Conservation (phyloP, 208 protist genomes). For the Novymonas esmeraldas region DNA sequence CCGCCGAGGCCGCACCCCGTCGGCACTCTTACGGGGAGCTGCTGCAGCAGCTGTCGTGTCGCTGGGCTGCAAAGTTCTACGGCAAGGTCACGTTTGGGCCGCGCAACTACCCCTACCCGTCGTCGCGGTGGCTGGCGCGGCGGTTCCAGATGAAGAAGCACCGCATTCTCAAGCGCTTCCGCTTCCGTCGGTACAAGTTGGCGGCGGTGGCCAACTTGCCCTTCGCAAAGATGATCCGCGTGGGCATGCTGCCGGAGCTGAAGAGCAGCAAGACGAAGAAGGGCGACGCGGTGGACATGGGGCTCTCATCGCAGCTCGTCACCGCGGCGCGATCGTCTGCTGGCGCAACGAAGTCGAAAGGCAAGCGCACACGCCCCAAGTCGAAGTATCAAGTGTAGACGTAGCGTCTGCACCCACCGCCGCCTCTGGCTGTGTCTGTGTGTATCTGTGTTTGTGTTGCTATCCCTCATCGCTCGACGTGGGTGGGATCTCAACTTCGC, state of each 20-base stretch:
- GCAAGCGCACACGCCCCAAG: constrained; percentile 72
- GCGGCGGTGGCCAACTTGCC: constrained; percentile 89
- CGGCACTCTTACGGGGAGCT: constrained; percentile 72
- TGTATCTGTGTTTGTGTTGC: constrained; percentile 11
- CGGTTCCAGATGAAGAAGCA: constrained; percentile 94
- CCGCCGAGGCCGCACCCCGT: constrained; percentile 1
- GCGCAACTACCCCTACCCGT: constrained; percentile 87
- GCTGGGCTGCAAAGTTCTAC: constrained; percentile 89
- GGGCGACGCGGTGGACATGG: constrained; percentile 72
- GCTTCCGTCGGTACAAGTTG: constrained; percentile 90
- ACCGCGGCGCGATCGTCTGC: constrained; percentile 41
- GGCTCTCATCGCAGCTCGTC: constrained; percentile 75
- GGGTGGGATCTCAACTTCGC: too few species aligned
- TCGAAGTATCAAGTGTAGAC: constrained; percentile 91
- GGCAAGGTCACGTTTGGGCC: constrained; percentile 85
- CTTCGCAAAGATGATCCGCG: constrained; percentile 92
- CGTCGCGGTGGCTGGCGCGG: constrained; percentile 82
- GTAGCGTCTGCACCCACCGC: too few species aligned
- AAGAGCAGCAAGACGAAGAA: constrained; percentile 91
- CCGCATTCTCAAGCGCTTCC: constrained; percentile 86
- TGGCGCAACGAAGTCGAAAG: constrained; percentile 54
- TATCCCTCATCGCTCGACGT: too few species aligned
- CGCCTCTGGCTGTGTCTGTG: neutral
- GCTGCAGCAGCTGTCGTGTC: constrained; percentile 53
- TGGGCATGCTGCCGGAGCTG: constrained; percentile 91